Percentiles rank a stretch among this genome's conserved stretches.
Evolutionary conservation across 1,284 basidiomycete genomes (phyloP).

Genomic region (Heliocybe sulcata): DNA sequence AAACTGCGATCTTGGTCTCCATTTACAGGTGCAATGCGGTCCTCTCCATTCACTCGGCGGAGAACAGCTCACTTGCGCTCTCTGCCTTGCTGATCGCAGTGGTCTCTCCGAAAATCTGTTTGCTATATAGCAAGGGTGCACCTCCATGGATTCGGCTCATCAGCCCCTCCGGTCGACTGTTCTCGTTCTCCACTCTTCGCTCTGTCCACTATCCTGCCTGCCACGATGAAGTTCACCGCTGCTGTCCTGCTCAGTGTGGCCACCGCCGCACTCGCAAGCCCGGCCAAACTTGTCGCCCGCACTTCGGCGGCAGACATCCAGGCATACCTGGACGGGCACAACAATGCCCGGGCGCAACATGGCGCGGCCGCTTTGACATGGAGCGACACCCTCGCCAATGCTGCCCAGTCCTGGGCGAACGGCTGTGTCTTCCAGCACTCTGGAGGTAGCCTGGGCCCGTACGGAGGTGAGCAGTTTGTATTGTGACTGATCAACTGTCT

Average conservation of each 20-base stretch:
- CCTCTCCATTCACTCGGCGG: background rate
- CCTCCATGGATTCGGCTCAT: background rate
- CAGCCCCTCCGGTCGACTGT: background rate
- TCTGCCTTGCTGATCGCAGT: background rate
- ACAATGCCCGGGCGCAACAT: conserved; percentile 48
- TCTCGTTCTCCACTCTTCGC: background rate
- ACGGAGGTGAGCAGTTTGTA: conserved; percentile 39
- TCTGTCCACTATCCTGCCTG: background rate
- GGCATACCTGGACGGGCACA: conserved; percentile 48
- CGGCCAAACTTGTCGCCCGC: background rate
- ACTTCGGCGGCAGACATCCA: background rate
- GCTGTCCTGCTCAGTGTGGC: background rate
- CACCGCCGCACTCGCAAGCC: background rate
- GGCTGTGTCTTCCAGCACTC: conserved; percentile 58
- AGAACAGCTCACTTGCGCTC: background rate
- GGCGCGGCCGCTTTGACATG: conserved; percentile 52
- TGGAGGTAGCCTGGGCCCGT: conserved; percentile 49
- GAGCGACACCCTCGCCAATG: conserved; percentile 43
- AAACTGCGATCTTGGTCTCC: background rate
- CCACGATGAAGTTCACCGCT: background rate
- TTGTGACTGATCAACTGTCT: background rate
- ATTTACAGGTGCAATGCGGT: background rate
- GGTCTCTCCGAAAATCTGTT: background rate
- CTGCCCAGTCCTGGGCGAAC: conserved; percentile 61
- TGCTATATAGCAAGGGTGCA: background rate